Base-by-base conservation (phyloP, 1,284 basidiomycete species). In the Boletus semigastroideus region DNA sequence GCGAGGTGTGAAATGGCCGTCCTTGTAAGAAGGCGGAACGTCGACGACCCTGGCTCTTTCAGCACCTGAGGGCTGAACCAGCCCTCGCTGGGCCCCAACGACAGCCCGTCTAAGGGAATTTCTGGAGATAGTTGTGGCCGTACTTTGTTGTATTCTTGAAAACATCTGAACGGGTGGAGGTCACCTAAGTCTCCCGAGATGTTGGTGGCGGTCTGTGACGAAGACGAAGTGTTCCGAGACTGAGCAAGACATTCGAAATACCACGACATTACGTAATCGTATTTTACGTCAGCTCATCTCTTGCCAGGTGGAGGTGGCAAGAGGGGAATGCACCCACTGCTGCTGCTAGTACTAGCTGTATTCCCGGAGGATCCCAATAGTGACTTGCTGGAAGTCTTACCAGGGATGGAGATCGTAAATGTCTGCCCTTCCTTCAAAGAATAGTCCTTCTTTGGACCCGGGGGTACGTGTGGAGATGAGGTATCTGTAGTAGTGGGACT, bases 401-500 rank as follows among this genome's bases (percentile, higher is more conserved):
- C 93, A 9, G 94, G 94, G 52, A 98, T 90, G 46, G 83, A 80
- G 65, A 98, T 95, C 13, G 87, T 88, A 70, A 99, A 95, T 0
- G 95, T 98, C 68, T 99, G 91, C 14, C 97, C 97, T 63, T 95
- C 93, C 67, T 98, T 98, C 60, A 99, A 75, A 33, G 88, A 90
- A 69, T 97, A 98, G 66, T 99, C 96, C 69, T 92, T 92, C 76
- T 94, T 93, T 2, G 90, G 92, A 2, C 87, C 92, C 4, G 79
- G 66, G 16, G 91, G 87, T 43, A 83, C 56, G 60, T 83, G 82
- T 14, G 84, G 80, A 38, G 82, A 84, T 25, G 75, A 66, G 31
- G 60, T 65, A 22, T 74, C 72, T 28, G 67, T 64, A 20, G 25
- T 7, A 25, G 72, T 70, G 38, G 75, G 69, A 46, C 75, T 72